Evolutionary conservation across 2,329 filamentous ascomycete genomes (phyloP).

Genomic region (Chrysoporthe puriensis): DNA sequence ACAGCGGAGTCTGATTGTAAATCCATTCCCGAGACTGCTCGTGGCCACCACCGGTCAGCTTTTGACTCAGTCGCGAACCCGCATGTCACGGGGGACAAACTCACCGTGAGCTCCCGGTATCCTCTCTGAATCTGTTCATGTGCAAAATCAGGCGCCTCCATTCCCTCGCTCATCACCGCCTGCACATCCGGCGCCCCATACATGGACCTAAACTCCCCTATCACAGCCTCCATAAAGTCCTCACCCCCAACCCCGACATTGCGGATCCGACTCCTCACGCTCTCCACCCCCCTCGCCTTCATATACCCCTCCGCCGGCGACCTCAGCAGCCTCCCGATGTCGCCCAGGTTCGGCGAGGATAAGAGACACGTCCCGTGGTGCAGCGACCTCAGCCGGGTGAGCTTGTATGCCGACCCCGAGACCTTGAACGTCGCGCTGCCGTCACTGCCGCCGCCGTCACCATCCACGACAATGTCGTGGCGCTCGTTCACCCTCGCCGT

Average conservation of each 20-base stretch:
- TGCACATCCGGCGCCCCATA: slow-evolving; percentile 55
- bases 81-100: slow-evolving; percentile 27
- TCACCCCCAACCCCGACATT: slow-evolving; percentile 68
- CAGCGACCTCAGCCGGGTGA: slow-evolving; percentile 78
- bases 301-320: slow-evolving; percentile 81
- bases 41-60: background rate
- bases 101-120: slow-evolving; percentile 63
- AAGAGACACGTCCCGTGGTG: slow-evolving; percentile 94
- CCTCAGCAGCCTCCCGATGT: slow-evolving; percentile 71
- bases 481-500: slow-evolving; percentile 80
- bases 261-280: slow-evolving; percentile 80
- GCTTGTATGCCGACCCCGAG: slow-evolving; percentile 93
- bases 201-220: slow-evolving; percentile 67
- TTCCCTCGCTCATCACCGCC: slow-evolving; percentile 51
- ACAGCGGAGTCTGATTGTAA: slow-evolving; percentile 84
- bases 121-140: slow-evolving; percentile 61
- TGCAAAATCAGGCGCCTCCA: slow-evolving; percentile 46
- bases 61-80: slow-evolving; percentile 19
- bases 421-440: slow-evolving; percentile 67
- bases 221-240: slow-evolving; percentile 59
- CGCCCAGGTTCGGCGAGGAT: slow-evolving; percentile 71
- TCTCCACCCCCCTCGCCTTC: slow-evolving; percentile 84
- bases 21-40: slow-evolving; percentile 71
- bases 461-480: slow-evolving; percentile 86
- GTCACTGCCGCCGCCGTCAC: slow-evolving; percentile 28